Evolutionary conservation across 2,329 filamentous ascomycete species (phyloP).

Genomic region (Boeremia lycopersici): DNA sequence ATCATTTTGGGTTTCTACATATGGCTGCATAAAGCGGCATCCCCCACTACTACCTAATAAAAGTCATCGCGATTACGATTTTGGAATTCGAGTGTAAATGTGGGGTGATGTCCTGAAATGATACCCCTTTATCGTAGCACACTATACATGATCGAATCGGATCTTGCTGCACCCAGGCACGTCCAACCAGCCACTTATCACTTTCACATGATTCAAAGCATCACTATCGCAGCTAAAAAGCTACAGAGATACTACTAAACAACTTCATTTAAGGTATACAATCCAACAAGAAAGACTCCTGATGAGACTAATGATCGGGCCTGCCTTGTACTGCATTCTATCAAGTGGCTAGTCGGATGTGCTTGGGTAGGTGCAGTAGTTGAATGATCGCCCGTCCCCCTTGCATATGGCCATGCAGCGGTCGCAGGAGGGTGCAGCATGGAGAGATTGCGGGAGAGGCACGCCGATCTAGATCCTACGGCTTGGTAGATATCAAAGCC

Average conservation of each 20-base stretch:
- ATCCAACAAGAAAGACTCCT: no score
- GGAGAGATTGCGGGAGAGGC: conserved; percentile 4
- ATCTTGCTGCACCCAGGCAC: no score
- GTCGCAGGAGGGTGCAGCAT: neutral
- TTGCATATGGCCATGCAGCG: conserved; percentile 12
- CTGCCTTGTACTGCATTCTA: no score
- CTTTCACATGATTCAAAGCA: no score
- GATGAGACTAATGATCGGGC: no score
- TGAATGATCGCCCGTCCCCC: neutral
- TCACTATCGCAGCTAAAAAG: no score
- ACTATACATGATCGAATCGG: neutral
- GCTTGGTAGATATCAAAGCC: neutral
- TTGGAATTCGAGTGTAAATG: neutral
- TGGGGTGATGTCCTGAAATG: neutral
- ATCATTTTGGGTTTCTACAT: conserved; percentile 18
- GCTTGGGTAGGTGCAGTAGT: no score
- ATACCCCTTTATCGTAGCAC: neutral
- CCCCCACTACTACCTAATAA: conserved; percentile 22
- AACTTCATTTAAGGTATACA: no score
- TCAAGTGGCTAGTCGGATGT: no score
- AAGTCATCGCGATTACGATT: conserved; percentile 19
- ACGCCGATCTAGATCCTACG: conserved; percentile 24
- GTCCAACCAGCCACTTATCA: no score
- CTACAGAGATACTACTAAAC: no score
- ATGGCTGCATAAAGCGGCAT: conserved; percentile 16